phyloP scores from a whole-genome alignment of 352 stramenopile species.

The Pseudoperonospora humuli region DNA sequence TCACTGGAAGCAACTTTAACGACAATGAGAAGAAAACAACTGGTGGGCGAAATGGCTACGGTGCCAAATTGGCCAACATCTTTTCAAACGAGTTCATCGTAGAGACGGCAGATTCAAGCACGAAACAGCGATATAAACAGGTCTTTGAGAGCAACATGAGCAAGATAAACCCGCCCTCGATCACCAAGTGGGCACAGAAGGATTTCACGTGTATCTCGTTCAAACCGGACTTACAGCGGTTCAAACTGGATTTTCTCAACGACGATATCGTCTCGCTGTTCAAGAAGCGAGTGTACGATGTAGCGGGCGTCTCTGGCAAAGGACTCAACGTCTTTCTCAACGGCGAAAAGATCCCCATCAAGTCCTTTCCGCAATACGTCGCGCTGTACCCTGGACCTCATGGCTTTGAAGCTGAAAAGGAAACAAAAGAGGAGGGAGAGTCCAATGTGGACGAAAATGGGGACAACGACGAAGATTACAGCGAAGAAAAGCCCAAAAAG shows the following conservation, averaged over 20 bases:
- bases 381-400: constrained; percentile 74
- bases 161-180: constrained; percentile 78
- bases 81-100: constrained; percentile 99
- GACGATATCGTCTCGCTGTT: constrained; percentile 93
- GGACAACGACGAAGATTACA: constrained; percentile 26
- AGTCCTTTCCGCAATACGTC: constrained; percentile 92
- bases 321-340: constrained; percentile 92
- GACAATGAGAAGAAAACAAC: constrained; percentile 94
- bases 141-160: constrained; percentile 93
- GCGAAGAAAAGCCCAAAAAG: constrained; percentile 19
- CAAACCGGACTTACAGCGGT: constrained; percentile 90
- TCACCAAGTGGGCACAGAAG: constrained; percentile 73
- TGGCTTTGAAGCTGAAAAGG: constrained; percentile 20
- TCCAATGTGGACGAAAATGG: constrained; percentile 19
- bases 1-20: constrained; percentile 98
- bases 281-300: constrained; percentile 95
- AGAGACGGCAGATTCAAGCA: constrained; percentile 93
- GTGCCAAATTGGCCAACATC: constrained; percentile 99
- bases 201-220: constrained; percentile 97
- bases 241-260: constrained; percentile 90
- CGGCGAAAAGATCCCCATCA: constrained; percentile 86
- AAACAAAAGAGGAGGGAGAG: constrained; percentile 29
- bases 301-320: constrained; percentile 92
- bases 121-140: constrained; percentile 91
- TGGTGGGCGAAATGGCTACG: constrained; percentile 96